Evolutionary conservation across 805 yeast species (phyloP).

Genomic region (Candida anglica): DNA sequence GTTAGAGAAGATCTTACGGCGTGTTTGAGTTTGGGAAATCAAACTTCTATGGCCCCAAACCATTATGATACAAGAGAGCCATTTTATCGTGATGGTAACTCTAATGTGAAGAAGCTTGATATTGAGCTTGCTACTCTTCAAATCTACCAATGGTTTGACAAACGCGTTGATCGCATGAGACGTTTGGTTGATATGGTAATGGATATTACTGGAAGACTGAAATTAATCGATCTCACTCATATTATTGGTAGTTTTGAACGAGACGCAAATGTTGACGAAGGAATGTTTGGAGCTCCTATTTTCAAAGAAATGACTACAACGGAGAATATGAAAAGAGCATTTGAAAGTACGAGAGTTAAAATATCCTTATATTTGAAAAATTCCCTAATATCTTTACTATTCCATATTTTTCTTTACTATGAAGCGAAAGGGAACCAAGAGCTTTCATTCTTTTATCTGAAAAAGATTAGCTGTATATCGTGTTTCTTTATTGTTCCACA

Average conservation of each 20-base stretch:
- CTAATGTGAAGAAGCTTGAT: conserved; percentile 10
- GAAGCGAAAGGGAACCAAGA: conserved; percentile 22
- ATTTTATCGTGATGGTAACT: conserved; percentile 10
- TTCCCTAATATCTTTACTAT: conserved; percentile 19
- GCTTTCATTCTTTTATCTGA: conserved; percentile 28
- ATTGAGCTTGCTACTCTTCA: conserved; percentile 10
- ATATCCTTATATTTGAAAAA: conserved; percentile 15
- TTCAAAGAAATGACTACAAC: conserved; percentile 7
- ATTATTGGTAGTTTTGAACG: conserved; percentile 7
- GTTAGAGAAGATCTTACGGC: conserved; percentile 9
- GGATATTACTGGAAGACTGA: conserved; percentile 8
- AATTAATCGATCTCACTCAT: conserved; percentile 8
- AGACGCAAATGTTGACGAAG: conserved; percentile 5
- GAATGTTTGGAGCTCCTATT: conserved; percentile 7
- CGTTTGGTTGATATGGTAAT: conserved; percentile 10
- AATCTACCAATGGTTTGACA: conserved; percentile 8
- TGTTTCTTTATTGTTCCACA: conserved; percentile 17
- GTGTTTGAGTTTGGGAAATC: conserved; percentile 16
- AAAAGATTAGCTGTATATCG: conserved; percentile 17
- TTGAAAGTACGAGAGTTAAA: conserved; percentile 11
- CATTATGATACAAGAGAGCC: conserved; percentile 13
- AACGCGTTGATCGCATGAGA: conserved; percentile 7
- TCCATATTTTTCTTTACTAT: conserved; percentile 36
- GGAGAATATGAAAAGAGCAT: conserved; percentile 6
- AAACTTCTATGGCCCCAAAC: conserved; percentile 6